Evolutionary conservation across 2,329 filamentous ascomycete species (phyloP).

Genomic region (Claviceps arundinis): DNA sequence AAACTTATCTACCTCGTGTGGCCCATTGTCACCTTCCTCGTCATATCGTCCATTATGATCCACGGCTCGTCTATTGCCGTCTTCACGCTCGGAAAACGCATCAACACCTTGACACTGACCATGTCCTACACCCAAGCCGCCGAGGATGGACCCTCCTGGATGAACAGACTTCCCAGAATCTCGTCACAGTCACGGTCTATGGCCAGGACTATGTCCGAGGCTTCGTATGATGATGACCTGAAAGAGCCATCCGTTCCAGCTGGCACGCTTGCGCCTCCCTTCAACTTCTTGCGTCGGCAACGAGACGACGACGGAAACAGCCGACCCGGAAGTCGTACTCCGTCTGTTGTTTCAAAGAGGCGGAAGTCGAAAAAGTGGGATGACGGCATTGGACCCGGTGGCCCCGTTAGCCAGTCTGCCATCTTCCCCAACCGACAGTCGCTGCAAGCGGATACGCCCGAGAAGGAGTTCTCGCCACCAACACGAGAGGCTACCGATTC

Average conservation of each 20-base stretch:
- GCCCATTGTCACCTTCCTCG: constrained; percentile 90
- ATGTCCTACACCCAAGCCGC: constrained; percentile 90
- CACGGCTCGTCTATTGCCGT: constrained; percentile 98
- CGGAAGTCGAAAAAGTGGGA: constrained; percentile 57
- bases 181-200: constrained; percentile 61
- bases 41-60: constrained; percentile 86
- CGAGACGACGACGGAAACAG: constrained; percentile 57
- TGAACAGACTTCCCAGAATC: constrained; percentile 74
- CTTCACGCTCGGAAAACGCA: constrained; percentile 92
- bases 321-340: constrained; percentile 41
- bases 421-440: constrained; percentile 54
- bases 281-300: constrained; percentile 69
- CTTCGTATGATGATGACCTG: constrained; percentile 55
- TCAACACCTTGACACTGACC: constrained; percentile 89
- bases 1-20: constrained; percentile 76
- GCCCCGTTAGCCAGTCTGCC: constrained; percentile 79
- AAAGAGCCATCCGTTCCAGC: constrained; percentile 49
- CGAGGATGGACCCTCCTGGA: constrained; percentile 84
- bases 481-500: constrained; percentile 20
- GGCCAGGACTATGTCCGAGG: constrained; percentile 71
- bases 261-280: constrained; percentile 59
- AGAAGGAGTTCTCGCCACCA: constrained; percentile 18
- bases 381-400: constrained; percentile 63
- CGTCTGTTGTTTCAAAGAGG: constrained; percentile 46
- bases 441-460: constrained; percentile 11